Evolutionary conservation across 805 yeast genomes (phyloP).

Genomic region (Scheffersomyces ergatensis): DNA sequence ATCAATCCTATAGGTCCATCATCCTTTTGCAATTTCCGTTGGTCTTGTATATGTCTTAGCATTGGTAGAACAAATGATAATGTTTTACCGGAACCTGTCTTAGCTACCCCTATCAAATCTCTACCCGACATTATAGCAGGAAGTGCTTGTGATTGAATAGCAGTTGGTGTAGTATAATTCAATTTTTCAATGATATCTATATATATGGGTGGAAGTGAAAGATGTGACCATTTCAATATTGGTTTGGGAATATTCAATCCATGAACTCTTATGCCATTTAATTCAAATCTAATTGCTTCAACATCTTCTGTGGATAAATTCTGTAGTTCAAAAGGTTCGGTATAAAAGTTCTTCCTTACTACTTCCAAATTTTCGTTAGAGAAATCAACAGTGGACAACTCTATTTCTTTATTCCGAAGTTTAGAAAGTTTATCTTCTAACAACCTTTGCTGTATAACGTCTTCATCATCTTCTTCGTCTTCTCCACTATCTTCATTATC

Average conservation of each 20-base stretch:
- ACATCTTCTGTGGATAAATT: constrained; percentile 54
- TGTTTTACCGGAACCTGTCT: constrained; percentile 96
- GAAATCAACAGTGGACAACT: constrained; percentile 48
- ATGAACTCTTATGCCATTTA: constrained; percentile 66
- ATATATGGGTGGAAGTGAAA: constrained; percentile 68
- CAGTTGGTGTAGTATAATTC: constrained; percentile 64
- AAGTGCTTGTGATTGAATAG: constrained; percentile 87
- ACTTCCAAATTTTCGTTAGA: constrained; percentile 45
- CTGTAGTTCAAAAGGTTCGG: constrained; percentile 54
- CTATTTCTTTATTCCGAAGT: constrained; percentile 48
- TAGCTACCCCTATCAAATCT: constrained; percentile 91
- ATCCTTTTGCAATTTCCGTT: constrained; percentile 42
- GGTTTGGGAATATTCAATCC: constrained; percentile 65
- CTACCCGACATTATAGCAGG: constrained; percentile 89
- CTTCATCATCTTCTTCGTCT: constrained; percentile 31
- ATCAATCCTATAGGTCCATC: constrained; percentile 81
- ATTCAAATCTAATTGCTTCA: constrained; percentile 43
- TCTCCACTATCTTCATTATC: constrained; percentile 18
- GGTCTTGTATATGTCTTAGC: constrained; percentile 79
- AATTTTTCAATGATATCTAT: constrained; percentile 52
- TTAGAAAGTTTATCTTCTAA: constrained; percentile 36
- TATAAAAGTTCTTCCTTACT: constrained; percentile 62
- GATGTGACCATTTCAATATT: constrained; percentile 71
- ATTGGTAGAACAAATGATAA: constrained; percentile 83
- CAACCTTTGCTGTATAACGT: constrained; percentile 30